Evolutionary conservation across 1,284 basidiomycete genomes (phyloP), one percentile per base, ranked within the genome.

Genomic region (Xerocomus minutiporus): DNA sequence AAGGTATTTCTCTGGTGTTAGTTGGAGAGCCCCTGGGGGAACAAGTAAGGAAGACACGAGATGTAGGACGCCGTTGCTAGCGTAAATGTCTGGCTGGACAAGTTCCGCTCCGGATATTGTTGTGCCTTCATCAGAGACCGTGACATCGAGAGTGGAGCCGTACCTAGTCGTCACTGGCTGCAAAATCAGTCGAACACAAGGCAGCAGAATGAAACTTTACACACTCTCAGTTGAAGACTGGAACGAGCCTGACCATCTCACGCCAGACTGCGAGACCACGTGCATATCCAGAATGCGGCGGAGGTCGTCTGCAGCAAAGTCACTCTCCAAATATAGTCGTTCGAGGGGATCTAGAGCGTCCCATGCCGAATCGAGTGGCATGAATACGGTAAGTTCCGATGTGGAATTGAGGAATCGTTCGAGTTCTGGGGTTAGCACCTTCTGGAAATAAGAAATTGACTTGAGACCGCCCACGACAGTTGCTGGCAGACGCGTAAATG

Each of bases 21-120:
- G 74, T 58, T 82, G 78, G 43, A 99, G 81, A 31, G 88, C 78
- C 8, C 82, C 84, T 0, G 81, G 78, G 1, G 93, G 91, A 12
- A 97, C 69, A 12, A 99, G 81, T 23, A 99, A 79, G 12, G 82
- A 80, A 8, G 90, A 89, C 39, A 99, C 80, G 42, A 94, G 81
- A 70, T 99, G 97, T 20, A 98, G 69, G 40, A 98, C 97, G 46
- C 94, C 94, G 60, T 97, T 97, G n/a, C 90, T 86, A 3, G 92
- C 92, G 60, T 94, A 92, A 42, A 95, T 83, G 65, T 97, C 93
- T 5, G 83, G 80, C 15, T 84, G 75, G 8, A 84, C 65, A 28
- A 93, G 74, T 23, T 77, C 71, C 1, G 90, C 84, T 26, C 77
- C 77, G 44, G 88, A 88, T 38, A 95, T 75, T 25, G 68, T 76